Base-by-base conservation (phyloP, 225 moss, liverwort and hornwort species). In the Bryum argenteum region DNA sequence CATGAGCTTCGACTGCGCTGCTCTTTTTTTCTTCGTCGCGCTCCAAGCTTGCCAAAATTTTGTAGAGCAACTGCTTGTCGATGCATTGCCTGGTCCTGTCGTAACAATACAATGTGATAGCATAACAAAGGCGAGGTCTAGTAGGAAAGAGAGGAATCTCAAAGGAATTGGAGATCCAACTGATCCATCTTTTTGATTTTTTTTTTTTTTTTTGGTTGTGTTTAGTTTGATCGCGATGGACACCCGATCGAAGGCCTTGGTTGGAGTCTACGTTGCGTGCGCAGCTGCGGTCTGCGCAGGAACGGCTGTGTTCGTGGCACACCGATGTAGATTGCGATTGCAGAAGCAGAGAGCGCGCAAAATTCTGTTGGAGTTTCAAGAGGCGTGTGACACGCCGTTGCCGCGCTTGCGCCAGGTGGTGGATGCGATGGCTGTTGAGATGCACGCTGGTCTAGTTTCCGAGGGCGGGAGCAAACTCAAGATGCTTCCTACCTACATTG, bases 401-500 rank as follows among this genome's bases (percentile, higher is more conserved):
- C 57, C 77, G 59, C 82, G 71, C 54, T 77, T 94, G 73, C 71
- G 43, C 4, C 70, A 72, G 37, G 79, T 92, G 10, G 90, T 89
- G 51, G 84, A 94, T 33, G 90, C 84, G 51, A 82, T 94, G 85
- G 87, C 87, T 19, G 80, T 71, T n/a, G 84, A 85, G 69, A 90
- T 90, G 79, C 79, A 86, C 44, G 87, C 87, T 12, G 94, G 94
- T 28, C 74, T 94, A 43, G 90, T 75, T 17, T 85, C 75, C 3
- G 87, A 91, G 19, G 87, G 78, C 22, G 88, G 86, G 12, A 87
- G 84, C 60, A 82, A 75, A 22, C 66, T 89, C 58, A 85, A 91
- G 75, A 94, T 92, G 94, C 84, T 92, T 9, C 94, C 94, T 15
- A 83, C 88, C 2, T 94, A 78, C 21, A 61, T 92, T 33, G 88